Base-by-base conservation (phyloP, 768 basidiomycete species). In the Wakefieldia striispora region DNA sequence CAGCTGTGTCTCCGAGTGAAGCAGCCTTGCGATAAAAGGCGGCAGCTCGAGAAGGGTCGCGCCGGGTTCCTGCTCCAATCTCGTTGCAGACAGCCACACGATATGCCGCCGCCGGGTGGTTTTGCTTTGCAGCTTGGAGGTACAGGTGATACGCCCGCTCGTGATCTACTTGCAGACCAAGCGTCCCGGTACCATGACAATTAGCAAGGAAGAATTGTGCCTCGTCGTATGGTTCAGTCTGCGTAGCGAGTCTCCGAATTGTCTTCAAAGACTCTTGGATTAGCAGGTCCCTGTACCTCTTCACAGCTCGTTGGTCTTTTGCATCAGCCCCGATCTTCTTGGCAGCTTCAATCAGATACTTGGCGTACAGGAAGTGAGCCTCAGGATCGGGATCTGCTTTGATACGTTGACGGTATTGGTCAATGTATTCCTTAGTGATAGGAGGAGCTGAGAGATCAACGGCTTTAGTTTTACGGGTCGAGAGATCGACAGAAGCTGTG, bases 121-220 rank as follows among this genome's bases (percentile, higher is more conserved):
- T 97, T 71, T 97, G 91, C 72, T 98, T 98, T 24, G 90, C 88
- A 4, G 95, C 95, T 72, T 98, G 95, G 31, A 98, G 77, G 63
- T 98, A 99, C 16, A 98, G 77, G 66, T 95, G 92, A 65, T 98
- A 99, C 2, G 97, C 95, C 57, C 92, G 88, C 62, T 98, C 97
- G 69, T 97, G 95, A 69, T 99, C 97, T 47, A 97, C 92, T 58
- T 88, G 88, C 11, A 98, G 76, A n/a, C 97, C 95, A 20, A 99
- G 82, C 56, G 86, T 86, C 8, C 97, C 97, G 1, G 94, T 97
- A 17, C 95, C 95, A 63, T 95, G 86, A 64, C 95, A 95, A 60
- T 97, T 97, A 36, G 95, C 97, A 39, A 98, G 77, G 78, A 97
- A 98, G 73, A 98, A 99, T 67, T 98, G 95, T 12, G 97, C 95